A percentile compares a stretch with the other conserved stretches of the same genome.
Conservation (phyloP, 768 basidiomycete species). For the Termitomyces sp. region DNA sequence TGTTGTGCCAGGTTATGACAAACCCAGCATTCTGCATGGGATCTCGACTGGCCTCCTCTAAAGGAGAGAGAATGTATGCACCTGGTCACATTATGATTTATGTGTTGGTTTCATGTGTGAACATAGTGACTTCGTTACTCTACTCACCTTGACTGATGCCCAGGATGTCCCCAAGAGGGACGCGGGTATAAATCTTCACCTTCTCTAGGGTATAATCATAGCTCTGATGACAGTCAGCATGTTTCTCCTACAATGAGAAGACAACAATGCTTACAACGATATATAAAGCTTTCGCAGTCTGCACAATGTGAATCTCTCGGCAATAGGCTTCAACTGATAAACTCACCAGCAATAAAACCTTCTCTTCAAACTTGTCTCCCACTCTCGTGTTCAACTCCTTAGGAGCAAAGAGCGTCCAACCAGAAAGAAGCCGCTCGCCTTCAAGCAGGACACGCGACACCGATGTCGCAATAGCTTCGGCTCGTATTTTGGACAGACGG, state of each 20-base stretch:
- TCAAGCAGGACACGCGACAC: conserved; percentile 73
- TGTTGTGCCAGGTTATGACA: conserved; percentile 71
- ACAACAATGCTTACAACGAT: conserved; percentile 59
- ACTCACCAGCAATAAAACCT: conserved; percentile 83
- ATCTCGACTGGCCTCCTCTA: conserved; percentile 91
- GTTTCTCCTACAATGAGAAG: background rate
- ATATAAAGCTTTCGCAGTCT: conserved; percentile 61
- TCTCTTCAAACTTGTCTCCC: conserved; percentile 89
- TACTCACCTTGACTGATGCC: conserved; percentile 71
- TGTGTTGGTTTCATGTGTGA: background rate
- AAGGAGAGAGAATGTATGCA: conserved; percentile 91
- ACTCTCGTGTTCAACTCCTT: conserved; percentile 68
- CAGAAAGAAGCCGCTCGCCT: conserved; percentile 73
- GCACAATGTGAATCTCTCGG: background rate
- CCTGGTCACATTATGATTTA: conserved; percentile 45
- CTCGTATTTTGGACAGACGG: conserved; percentile 82
- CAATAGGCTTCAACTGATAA: background rate
- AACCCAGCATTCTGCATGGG: conserved; percentile 88
- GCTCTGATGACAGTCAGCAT: conserved; percentile 44
- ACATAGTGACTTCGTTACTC: conserved; percentile 1
- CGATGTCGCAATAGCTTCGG: conserved; percentile 90
- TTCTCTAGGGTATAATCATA: conserved; percentile 94
- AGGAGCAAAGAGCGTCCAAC: conserved; percentile 93
- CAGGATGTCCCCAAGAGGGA: conserved; percentile 80
- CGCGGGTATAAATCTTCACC: conserved; percentile 84